Percentiles rank a stretch among this genome's conserved stretches.
These are phyloP conservation scores for Clavispora vitiphila DNA, from an alignment of 805 yeast species.

Conservation along the genomic window DNA sequence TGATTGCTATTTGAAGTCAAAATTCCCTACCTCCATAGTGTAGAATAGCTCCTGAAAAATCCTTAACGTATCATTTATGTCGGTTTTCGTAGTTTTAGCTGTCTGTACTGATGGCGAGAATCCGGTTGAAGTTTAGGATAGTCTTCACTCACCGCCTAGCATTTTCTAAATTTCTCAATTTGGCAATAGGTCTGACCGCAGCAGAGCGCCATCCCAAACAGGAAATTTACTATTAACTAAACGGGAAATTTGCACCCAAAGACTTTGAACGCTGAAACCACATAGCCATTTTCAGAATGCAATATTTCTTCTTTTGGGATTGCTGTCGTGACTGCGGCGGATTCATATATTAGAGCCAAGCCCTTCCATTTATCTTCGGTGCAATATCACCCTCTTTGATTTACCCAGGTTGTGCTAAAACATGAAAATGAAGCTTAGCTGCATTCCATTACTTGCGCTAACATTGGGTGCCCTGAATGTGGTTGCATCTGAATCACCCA, in stretches of 20 bases:
- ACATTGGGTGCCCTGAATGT: not conserved
- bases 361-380: not conserved
- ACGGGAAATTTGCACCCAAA: conserved; percentile 3
- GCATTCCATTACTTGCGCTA: not conserved
- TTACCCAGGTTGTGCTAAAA: not conserved
- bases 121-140: too few species aligned
- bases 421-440: not conserved
- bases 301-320: not conserved
- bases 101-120: too few species aligned
- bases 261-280: not conserved
- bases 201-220: not conserved
- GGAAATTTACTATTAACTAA: conserved; percentile 1
- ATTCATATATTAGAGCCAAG: not conserved
- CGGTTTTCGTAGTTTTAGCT: too few species aligned
- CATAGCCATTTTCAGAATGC: not conserved
- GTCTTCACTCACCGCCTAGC: not conserved
- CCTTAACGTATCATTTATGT: too few species aligned
- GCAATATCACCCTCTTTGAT: not conserved
- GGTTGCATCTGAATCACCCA: not conserved
- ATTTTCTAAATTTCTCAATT: not conserved
- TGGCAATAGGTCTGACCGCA: not conserved
- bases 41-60: too few species aligned
- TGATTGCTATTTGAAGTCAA: too few species aligned
- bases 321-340: not conserved
- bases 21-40: too few species aligned